Base-by-base conservation (phyloP, 1,139 yeast genomes). In the Saccharomyces hybrid region DNA sequence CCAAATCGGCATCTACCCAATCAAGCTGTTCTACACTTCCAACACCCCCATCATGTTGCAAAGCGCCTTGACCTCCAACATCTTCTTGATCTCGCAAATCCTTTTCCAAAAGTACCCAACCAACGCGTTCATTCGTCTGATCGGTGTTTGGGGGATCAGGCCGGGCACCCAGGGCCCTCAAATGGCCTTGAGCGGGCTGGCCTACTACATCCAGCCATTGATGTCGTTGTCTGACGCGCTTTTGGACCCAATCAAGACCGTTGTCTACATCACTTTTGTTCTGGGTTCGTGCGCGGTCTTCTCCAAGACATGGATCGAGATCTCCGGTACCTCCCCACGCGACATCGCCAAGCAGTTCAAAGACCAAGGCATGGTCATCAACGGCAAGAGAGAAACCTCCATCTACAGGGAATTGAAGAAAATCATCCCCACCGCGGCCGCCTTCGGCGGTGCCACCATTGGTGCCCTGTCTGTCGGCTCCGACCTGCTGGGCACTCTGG, bases 241-340 rank as follows among this genome's bases (percentile, higher is more conserved):
- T 57, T 76, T 86, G 61, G 98, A 93, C 73, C 99, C 99, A 62
- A 79, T 93, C 70, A 91, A 90, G 78, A 85, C 97, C 19, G 78
- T 81, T 47, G 72, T 89, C 54, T 93, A 93, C 75, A 76, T 93
- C 55, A 65, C 80, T 3, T 91, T 89, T 71, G 97, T 93, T 34
- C 77, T 93, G 62, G 86, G 89, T 48, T 81, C 89, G 27, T 93
- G 99, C 78, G 99, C 99, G 41, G 75, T 90, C 58, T 93, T 93
- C 79, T 90, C 97, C 60, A 91, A 90, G 76, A 90, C 98, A 52
- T 93, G 99, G 99, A 91, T 89, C 65, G 99, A 93, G 76, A 93
- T 93, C 65, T 84, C 95, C 52, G 97, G 97, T 61, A 81, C 97
- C 51, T 86, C 97, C 57, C 97, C 99, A 65, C 82, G 91, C 68